Evolutionary conservation across 2,329 filamentous ascomycete species (phyloP), one percentile per base, ranked within the genome.

Genomic region (Myrmaecium sp.): DNA sequence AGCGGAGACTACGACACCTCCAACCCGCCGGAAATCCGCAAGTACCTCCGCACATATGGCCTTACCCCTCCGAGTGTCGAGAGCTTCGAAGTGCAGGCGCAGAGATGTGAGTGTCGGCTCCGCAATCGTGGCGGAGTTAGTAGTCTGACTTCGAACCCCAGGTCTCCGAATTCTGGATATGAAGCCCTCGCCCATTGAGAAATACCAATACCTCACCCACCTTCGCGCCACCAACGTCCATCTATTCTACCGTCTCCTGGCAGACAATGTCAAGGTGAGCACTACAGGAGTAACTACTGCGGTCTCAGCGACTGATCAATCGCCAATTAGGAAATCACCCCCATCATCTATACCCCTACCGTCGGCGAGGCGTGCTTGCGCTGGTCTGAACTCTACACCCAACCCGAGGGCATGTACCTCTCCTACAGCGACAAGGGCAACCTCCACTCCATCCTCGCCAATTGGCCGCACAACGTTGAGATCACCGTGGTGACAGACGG

Each of bases 401-500:
- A 84, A 40, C 84, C 89, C 13, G 89, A 95, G 64, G 83, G 70
- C 37, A 69, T 95, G 55, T 98, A 95, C 61, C 79, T 98, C 37
- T 94, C 84, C 33, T 94, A 81, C 57, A 79, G 82, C 56, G 86
- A 98, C 62, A 74, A 80, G 37, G 89, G 84, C 47, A 82, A 86
- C 35, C 80, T 95, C 36, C 71, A 73, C 43, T 75, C 78, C 23
- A 84, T 95, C 50, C 73, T 95, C 38, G 64, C 73, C 47, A 95
- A 95, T 56, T 98, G 89, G 89, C 83, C 82, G 15, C 76, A 89
- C 37, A 71, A 82, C 37, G 86, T 92, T 17, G 82, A 94, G 54
- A 98, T 98, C 48, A 92, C 83, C 46, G 84, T 93, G 49, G 75
- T 98, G 41, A 95, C 89, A 10, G 89, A 98, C 51, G 89, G 89